Percentiles rank a stretch among this genome's conserved stretches.
phyloP scores from a whole-genome alignment of 2,329 filamentous ascomycete genomes.

The Exserohilum turcica region DNA sequence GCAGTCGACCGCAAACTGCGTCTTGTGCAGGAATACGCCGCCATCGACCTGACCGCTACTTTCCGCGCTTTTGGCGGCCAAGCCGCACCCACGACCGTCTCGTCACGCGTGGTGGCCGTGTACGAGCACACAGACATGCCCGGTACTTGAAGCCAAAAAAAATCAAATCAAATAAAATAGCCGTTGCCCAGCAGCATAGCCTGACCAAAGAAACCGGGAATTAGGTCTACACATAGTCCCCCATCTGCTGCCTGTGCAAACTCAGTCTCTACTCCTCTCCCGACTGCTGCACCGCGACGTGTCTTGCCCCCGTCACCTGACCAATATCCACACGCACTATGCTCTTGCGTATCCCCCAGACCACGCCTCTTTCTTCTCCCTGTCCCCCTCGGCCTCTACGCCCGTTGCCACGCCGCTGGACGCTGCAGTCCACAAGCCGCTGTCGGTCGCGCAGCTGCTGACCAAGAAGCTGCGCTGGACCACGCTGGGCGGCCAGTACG shows the following conservation, averaged over 20 bases:
- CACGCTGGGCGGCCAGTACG: constrained; percentile 92
- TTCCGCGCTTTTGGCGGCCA: constrained; percentile 33
- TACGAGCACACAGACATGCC: constrained; percentile 70
- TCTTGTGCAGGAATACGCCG: constrained; percentile 28
- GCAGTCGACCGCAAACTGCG: constrained; percentile 23
- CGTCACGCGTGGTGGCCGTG: constrained; percentile 45
- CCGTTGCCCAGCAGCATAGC: too few relatives aligned
- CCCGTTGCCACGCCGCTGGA: constrained; percentile 64
- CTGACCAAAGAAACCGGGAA: constrained; percentile 7
- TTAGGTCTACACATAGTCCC: constrained; percentile 83
- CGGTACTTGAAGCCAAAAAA: constrained; percentile 55
- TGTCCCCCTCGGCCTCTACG: constrained; percentile 30
- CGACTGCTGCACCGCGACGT: constrained; percentile 79
- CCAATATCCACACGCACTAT: constrained; percentile 89
- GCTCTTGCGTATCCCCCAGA: constrained; percentile 64
- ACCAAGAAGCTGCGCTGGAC: constrained; percentile 88
- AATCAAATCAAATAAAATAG: too few relatives aligned
- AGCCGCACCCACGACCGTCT: constrained; percentile 1
- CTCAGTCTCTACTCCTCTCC: constrained; percentile 73
- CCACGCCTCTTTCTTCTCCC: constrained; percentile 61
- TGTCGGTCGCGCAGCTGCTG: constrained; percentile 72
- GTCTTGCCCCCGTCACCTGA: constrained; percentile 73
- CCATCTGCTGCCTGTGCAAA: constrained; percentile 68
- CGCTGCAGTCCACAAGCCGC: constrained; percentile 71
- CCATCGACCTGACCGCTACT: constrained; percentile 24